These are phyloP conservation scores for Neurospora sp. DNA, from an alignment of 495 filamentous ascomycete species.

Conservation along the genomic window DNA sequence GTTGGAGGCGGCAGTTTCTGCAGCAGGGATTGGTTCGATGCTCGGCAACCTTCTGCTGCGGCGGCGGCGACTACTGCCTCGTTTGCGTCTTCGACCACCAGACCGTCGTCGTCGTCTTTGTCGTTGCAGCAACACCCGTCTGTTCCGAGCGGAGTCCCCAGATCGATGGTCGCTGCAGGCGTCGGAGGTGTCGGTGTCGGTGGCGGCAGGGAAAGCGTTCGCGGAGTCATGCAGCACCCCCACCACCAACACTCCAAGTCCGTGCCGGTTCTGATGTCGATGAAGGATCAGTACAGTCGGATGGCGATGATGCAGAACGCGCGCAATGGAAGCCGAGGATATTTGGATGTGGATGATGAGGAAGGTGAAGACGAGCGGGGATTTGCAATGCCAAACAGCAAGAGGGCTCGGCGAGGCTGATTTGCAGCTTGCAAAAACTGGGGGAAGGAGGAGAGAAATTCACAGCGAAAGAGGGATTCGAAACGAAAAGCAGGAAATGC, in stretches of 20 bases:
- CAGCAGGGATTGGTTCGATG: neutral
- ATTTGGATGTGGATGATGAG: neutral
- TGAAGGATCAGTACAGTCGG: neutral
- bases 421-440: neutral
- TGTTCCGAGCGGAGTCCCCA: neutral
- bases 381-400: neutral
- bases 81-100: neutral
- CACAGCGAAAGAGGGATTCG: neutral
- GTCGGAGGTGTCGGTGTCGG: neutral
- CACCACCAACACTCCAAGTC: neutral
- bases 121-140: neutral
- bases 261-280: neutral
- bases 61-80: neutral
- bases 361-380: neutral
- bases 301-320: neutral
- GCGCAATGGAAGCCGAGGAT: neutral
- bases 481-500: neutral
- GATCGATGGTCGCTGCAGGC: neutral
- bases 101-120: neutral
- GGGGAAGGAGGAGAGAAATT: neutral
- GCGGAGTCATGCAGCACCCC: neutral
- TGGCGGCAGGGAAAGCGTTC: neutral
- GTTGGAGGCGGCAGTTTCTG: neutral
- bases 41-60: neutral
- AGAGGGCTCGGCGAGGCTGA: neutral